phyloP scores from a whole-genome alignment of 345 rosid species.

The Populus nigra region DNA sequence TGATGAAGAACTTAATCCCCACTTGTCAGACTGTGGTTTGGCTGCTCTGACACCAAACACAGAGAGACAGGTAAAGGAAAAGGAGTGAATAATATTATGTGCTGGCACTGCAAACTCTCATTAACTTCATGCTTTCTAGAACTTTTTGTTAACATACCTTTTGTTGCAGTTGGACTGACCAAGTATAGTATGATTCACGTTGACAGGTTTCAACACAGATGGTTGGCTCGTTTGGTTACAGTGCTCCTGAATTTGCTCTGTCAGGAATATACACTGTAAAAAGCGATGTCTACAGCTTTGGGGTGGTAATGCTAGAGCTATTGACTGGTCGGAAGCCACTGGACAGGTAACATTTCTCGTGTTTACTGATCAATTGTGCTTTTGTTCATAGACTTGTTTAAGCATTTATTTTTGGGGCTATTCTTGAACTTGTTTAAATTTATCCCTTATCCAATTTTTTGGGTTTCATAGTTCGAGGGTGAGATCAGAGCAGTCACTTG shows the following conservation, averaged over 20 bases:
- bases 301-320: slow-evolving; percentile 97
- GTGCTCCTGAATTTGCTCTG: slow-evolving; percentile 97
- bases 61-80: slow-evolving; percentile 70
- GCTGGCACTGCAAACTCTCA: neutral
- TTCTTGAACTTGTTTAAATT: slow-evolving; percentile 1
- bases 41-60: slow-evolving; percentile 92
- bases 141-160: neutral
- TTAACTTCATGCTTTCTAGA: neutral
- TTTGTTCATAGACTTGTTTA: neutral
- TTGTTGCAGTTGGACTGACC: neutral
- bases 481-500: slow-evolving; percentile 93
- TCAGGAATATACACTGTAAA: slow-evolving; percentile 92
- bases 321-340: slow-evolving; percentile 96
- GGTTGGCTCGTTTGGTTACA: slow-evolving; percentile 97
- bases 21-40: slow-evolving; percentile 89
- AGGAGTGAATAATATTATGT: neutral
- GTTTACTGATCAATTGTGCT: neutral
- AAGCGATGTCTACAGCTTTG: slow-evolving; percentile 98
- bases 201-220: slow-evolving; percentile 84
- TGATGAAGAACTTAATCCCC: slow-evolving; percentile 95
- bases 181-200: neutral
- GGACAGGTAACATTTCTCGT: slow-evolving; percentile 61
- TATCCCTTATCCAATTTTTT: neutral
- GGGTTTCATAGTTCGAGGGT: slow-evolving; percentile 60
- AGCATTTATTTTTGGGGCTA: neutral